Evolutionary conservation across 1,284 basidiomycete species (phyloP).

Genomic region (Trichosporon faecale): DNA sequence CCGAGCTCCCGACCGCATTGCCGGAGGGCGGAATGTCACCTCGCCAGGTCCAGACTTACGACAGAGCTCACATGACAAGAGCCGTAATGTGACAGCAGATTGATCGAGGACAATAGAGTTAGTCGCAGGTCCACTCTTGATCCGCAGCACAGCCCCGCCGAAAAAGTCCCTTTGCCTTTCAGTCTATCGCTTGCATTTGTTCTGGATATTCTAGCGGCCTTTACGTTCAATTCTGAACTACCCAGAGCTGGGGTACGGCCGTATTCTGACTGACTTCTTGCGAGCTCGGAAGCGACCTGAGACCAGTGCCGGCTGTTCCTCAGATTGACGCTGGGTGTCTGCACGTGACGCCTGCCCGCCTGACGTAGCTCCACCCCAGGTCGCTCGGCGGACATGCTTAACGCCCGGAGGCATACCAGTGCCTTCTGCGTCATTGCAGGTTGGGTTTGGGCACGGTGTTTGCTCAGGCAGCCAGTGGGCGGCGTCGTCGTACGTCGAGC

Average conservation of each 20-base stretch:
- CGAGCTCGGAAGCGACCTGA: too few relatives aligned
- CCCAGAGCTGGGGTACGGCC: too few relatives aligned
- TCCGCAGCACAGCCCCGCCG: neutral
- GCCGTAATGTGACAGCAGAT: neutral
- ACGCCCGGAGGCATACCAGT: neutral
- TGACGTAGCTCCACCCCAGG: neutral
- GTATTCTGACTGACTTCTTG: too few relatives aligned
- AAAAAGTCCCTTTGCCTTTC: too few relatives aligned
- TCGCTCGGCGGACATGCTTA: conserved; percentile 1
- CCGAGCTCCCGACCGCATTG: neutral
- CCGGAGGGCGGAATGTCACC: neutral
- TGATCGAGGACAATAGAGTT: neutral
- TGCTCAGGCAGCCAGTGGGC: neutral
- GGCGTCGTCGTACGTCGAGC: neutral
- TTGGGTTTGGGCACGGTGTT: neutral
- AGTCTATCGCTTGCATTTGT: too few relatives aligned
- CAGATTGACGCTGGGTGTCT: neutral
- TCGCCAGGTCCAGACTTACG: neutral
- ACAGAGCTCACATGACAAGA: neutral
- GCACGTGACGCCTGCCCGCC: neutral
- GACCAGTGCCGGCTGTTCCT: too few relatives aligned
- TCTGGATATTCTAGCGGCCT: too few relatives aligned
- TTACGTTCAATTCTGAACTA: too few relatives aligned
- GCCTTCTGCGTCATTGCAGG: neutral
- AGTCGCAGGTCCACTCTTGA: neutral